phyloP scores from a whole-genome alignment of 257 asterid genomes.

The Catharanthus roseus region DNA sequence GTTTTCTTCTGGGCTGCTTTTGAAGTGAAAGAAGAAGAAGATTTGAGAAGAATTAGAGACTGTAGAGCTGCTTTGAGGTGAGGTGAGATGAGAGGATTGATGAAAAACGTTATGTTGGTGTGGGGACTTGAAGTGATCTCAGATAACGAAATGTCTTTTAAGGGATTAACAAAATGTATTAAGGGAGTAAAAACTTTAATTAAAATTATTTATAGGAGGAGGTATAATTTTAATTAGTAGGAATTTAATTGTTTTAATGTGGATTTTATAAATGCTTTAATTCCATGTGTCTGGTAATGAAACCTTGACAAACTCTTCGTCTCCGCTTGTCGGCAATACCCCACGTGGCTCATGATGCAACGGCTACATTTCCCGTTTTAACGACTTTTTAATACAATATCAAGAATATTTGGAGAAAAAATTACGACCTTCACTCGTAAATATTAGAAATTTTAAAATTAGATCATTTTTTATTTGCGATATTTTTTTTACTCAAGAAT shows the following conservation, averaged over 20 bases:
- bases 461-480: too few species aligned
- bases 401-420: too few species aligned
- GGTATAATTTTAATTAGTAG: too few species aligned
- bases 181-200: neutral
- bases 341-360: conserved; percentile 4
- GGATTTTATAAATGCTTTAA: neutral
- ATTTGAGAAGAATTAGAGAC: neutral
- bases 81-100: neutral
- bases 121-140: neutral
- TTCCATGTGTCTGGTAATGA: neutral
- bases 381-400: too few species aligned
- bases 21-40: neutral
- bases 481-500: too few species aligned
- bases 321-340: conserved; percentile 1
- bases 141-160: neutral
- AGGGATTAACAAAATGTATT: too few species aligned
- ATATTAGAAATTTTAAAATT: too few species aligned
- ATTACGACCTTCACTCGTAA: too few species aligned
- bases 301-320: neutral
- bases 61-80: neutral
- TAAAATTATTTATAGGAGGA: too few species aligned
- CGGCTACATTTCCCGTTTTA: conserved; percentile 9
- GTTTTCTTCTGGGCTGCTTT: neutral
- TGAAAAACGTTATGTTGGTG: neutral
- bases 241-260: conserved; percentile 3